Evolutionary conservation across 1,284 basidiomycete species (phyloP), one percentile per base, ranked within the genome.

Genomic region (Pascua guehoae): DNA sequence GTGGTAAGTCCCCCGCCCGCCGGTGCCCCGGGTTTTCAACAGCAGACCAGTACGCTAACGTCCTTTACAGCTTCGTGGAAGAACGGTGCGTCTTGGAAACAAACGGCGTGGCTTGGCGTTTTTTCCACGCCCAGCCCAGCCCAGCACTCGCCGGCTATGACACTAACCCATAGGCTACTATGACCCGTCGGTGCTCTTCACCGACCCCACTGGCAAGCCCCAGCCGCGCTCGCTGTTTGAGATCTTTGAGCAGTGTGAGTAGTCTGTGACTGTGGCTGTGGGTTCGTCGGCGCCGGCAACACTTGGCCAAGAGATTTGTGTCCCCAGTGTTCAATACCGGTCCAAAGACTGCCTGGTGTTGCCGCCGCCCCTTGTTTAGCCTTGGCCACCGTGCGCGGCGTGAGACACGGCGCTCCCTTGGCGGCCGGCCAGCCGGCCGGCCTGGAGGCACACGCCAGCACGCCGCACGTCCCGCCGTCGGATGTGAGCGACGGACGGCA

Each of bases 191-290:
- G 18, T 52, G 7, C 50, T 57, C n/a, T 46, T 45, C 40, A 50
- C 45, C 45, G 49, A 53, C 36, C 45, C 47, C 4, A 38, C 49
- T 15, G 56, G 56, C 15, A 40, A 40, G 14, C 41, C 56, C 9
- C 63, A 73, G 52, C 71, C 76, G 0, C 50, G 55, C 14, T 71
- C 72, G 11, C 62, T 74, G 5, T 66, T 66, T 54, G 70, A 77
- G 63, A 54, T 77, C 17, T 76, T 77, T 60, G 75, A 77, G 40
- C 65, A 73, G 51, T 68, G 75, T 77, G 46, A 49, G 73, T 65
- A 2, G 12, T 10, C 42, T 39, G 15, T 15, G 8, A 8, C 8
- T 14, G 11, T 9, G 4, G n/a, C 8, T 14, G 11, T 9, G 4
- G n/a, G 32, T 50, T 40, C 47, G 32, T 14, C 8, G 15, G 12